A percentile compares a stretch with the other conserved stretches of the same genome.
Conservation (phyloP, 2,329 filamentous ascomycete genomes). For the Lasiodiplodia citricola region DNA sequence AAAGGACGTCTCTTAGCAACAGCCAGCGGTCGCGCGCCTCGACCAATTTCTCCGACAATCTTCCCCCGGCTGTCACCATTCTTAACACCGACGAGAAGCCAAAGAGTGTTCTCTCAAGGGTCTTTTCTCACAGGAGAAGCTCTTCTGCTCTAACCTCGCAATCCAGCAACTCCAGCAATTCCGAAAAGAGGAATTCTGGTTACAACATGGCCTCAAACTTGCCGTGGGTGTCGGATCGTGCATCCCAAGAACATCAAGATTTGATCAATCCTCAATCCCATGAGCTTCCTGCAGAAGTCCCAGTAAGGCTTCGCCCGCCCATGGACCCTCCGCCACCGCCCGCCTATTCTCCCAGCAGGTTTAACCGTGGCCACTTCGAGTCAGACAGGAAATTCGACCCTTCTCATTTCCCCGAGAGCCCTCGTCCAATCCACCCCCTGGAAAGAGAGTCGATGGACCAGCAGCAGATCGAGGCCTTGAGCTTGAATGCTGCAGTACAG, state of each 20-base stretch:
- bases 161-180: slow-evolving; percentile 10
- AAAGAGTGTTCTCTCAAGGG: slow-evolving; percentile 6
- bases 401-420: slow-evolving; percentile 21
- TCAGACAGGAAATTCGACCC: slow-evolving; percentile 10
- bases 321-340: slow-evolving; percentile 22
- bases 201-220: slow-evolving; percentile 4
- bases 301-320: slow-evolving; percentile 6
- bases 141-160: slow-evolving; percentile 6
- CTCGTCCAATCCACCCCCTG: slow-evolving; percentile 16
- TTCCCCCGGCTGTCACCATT: slow-evolving; percentile 22
- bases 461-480: slow-evolving; percentile 9
- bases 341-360: slow-evolving; percentile 23
- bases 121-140: slow-evolving; percentile 22
- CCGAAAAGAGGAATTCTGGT: slow-evolving; percentile 10
- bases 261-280: slow-evolving; percentile 11
- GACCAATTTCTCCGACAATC: slow-evolving; percentile 13
- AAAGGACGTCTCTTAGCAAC: slow-evolving; percentile 2
- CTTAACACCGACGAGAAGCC: slow-evolving; percentile 3
- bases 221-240: slow-evolving; percentile 16
- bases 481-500: neutral
- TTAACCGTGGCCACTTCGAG: slow-evolving; percentile 1
- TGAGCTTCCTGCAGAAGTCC: slow-evolving; percentile 21
- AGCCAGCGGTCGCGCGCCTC: slow-evolving; percentile 22
- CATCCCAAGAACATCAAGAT: slow-evolving; percentile 15
- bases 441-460: slow-evolving; percentile 19